Percentiles rank a stretch among this genome's conserved stretches.
Evolutionary conservation across 83 land plant genomes (phyloP).

Genomic region (Picea abies): DNA sequence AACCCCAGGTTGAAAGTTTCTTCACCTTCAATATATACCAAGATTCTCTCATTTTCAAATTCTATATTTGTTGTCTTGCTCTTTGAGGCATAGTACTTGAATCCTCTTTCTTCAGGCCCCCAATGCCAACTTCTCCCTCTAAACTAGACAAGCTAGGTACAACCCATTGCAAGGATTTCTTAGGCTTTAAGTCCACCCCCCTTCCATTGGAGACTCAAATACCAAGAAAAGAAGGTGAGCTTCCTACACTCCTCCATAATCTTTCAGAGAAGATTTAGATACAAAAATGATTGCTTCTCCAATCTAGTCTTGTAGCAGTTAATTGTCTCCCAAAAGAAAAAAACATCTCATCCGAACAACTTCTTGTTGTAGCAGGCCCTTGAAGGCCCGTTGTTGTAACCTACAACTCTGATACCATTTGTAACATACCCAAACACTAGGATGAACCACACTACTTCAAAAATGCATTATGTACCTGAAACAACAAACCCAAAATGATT

Average conservation of each 20-base stretch:
- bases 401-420: too few relatives aligned
- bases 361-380: too few relatives aligned
- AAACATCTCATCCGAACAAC: too few relatives aligned
- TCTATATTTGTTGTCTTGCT: neutral
- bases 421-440: too few relatives aligned
- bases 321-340: too few relatives aligned
- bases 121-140: neutral
- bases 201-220: neutral
- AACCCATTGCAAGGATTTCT: neutral
- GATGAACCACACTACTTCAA: too few relatives aligned
- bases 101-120: neutral
- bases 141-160: neutral
- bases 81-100: slow-evolving; percentile 1
- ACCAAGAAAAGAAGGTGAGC: slow-evolving; percentile 9
- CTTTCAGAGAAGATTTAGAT: neutral
- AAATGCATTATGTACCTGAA: too few relatives aligned
- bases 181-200: neutral
- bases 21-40: slow-evolving; percentile 12
- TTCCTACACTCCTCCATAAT: neutral
- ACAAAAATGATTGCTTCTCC: neutral
- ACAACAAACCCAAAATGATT: too few relatives aligned
- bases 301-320: too few relatives aligned
- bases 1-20: neutral
- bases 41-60: slow-evolving; percentile 2
- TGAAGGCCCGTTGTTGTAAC: too few relatives aligned